Percentiles rank a stretch among this genome's conserved stretches.
These are phyloP conservation scores for Vanilla planifolia DNA, from an alignment of 106 monocot species.

Conservation along the genomic window DNA sequence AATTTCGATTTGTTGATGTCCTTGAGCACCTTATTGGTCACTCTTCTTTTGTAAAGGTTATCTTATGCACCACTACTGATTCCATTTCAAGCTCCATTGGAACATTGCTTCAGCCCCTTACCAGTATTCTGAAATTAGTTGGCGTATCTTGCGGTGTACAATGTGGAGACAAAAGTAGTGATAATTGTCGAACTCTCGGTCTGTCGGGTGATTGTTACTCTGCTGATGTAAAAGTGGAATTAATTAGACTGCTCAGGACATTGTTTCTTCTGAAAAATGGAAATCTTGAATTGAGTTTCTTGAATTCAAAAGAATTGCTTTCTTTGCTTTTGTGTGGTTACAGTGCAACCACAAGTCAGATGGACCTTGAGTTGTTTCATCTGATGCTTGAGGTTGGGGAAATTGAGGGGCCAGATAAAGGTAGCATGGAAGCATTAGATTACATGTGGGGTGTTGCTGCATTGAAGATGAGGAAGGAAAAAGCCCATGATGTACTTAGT, in stretches of 20 bases:
- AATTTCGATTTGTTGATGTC: slow-evolving; percentile 35
- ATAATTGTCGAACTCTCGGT: neutral
- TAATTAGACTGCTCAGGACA: slow-evolving; percentile 76
- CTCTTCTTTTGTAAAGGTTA: slow-evolving; percentile 53
- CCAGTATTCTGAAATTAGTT: slow-evolving; percentile 66
- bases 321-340: slow-evolving; percentile 79
- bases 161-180: slow-evolving; percentile 3
- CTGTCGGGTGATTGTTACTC: neutral
- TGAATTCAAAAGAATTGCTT: slow-evolving; percentile 55
- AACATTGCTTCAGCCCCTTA: slow-evolving; percentile 54
- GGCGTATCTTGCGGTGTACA: slow-evolving; percentile 11
- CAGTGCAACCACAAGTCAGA: slow-evolving; percentile 60
- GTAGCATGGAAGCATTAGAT: slow-evolving; percentile 54
- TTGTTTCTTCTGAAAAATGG: slow-evolving; percentile 40
- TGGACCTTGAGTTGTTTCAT: slow-evolving; percentile 61
- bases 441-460: slow-evolving; percentile 76
- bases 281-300: slow-evolving; percentile 7
- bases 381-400: slow-evolving; percentile 72
- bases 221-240: slow-evolving; percentile 48
- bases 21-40: slow-evolving; percentile 73
- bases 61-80: slow-evolving; percentile 17
- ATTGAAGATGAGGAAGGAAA: slow-evolving; percentile 54
- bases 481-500: slow-evolving; percentile 14
- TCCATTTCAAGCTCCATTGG: slow-evolving; percentile 30
- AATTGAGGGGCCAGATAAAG: slow-evolving; percentile 28